Percentiles rank a stretch among this genome's conserved stretches.
These are phyloP conservation scores for Penicillium canescens DNA, from an alignment of 495 filamentous ascomycete species.

Conservation along the genomic window DNA sequence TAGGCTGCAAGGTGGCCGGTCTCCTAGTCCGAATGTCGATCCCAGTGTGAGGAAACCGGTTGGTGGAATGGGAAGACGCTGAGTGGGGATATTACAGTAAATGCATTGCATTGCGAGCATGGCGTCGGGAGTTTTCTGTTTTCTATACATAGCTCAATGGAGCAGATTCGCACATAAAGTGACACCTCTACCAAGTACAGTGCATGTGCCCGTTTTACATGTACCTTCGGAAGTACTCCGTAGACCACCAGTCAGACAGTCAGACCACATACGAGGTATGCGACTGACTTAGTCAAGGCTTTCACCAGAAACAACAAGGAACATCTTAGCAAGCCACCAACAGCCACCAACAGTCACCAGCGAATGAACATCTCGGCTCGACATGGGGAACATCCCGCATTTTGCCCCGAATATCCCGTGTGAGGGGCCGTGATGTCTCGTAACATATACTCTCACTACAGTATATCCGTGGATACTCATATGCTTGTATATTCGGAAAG, in stretches of 20 bases:
- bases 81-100: conserved; percentile 6
- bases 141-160: conserved; percentile 4
- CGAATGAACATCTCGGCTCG: conserved; percentile 23
- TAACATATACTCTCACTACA: not conserved
- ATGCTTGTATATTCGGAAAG: not conserved
- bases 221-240: not conserved
- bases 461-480: not conserved
- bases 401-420: not conserved
- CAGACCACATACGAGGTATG: not conserved
- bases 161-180: not conserved
- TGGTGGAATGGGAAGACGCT: conserved; percentile 22
- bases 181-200: not conserved
- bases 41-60: conserved; percentile 40
- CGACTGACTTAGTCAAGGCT: not conserved
- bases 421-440: not conserved
- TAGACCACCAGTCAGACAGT: no score
- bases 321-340: not conserved
- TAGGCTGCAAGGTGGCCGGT: conserved; percentile 58
- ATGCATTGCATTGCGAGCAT: conserved; percentile 25
- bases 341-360: not conserved
- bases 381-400: conserved; percentile 14
- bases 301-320: not conserved
- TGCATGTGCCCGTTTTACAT: not conserved
- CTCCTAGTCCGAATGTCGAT: conserved; percentile 39
- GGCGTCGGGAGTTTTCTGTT: conserved; percentile 20